phyloP scores from a whole-genome alignment of 1,284 basidiomycete species.

The Ustilago tritici region DNA sequence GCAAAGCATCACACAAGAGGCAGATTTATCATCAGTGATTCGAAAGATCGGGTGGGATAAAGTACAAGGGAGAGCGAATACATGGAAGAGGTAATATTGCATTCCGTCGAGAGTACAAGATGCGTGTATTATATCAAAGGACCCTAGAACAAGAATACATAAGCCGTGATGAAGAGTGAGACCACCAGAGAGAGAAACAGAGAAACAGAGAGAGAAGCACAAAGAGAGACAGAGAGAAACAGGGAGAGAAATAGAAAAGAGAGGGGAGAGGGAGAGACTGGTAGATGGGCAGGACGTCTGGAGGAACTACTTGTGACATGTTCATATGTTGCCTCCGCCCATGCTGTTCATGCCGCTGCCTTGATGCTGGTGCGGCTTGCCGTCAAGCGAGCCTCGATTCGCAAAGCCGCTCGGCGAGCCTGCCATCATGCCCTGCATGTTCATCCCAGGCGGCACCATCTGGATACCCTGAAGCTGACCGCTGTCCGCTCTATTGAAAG shows the following conservation, averaged over 20 bases:
- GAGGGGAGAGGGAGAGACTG: constrained; percentile 1
- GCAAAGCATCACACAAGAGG: background rate
- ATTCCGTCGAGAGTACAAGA: constrained; percentile 29
- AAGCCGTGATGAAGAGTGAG: constrained; percentile 8
- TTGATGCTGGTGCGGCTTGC: constrained; percentile 27
- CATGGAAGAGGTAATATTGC: constrained; percentile 10
- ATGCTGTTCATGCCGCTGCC: constrained; percentile 33
- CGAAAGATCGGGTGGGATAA: constrained; percentile 9
- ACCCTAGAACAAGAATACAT: constrained; percentile 29
- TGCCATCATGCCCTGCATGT: constrained; percentile 39
- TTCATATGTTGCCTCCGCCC: constrained; percentile 36
- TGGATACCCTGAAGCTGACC: constrained; percentile 38
- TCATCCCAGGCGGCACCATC: constrained; percentile 38
- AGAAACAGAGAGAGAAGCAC: constrained; percentile 4
- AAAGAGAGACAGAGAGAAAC: background rate
- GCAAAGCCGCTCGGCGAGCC: constrained; percentile 38
- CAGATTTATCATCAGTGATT: background rate
- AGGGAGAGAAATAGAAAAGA: background rate
- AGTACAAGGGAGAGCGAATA: constrained; percentile 18
- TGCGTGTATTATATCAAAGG: constrained; percentile 41
- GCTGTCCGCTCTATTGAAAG: constrained; percentile 44
- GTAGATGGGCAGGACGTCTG: background rate
- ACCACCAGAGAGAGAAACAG: constrained; percentile 2
- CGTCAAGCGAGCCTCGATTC: constrained; percentile 36
- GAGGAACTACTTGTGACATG: background rate